Conservation (phyloP, 352 stramenopile genomes). For the Phytophthora cactorum region DNA sequence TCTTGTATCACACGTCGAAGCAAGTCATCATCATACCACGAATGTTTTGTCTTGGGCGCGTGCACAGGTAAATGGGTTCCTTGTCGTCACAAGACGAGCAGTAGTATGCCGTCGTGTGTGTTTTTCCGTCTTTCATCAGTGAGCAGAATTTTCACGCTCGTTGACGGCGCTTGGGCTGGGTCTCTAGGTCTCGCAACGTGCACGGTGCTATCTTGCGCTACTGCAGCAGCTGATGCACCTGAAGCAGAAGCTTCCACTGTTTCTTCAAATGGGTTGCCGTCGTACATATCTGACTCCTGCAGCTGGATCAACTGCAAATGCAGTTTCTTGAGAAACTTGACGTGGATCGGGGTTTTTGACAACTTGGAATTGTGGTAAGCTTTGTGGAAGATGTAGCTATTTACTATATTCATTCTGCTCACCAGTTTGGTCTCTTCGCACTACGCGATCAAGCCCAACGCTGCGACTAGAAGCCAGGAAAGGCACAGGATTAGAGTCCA, state of each 20-base stretch:
- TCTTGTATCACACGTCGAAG: no score
- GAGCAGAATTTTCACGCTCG: background rate
- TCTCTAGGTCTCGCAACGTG: background rate
- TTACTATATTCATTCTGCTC: slow-evolving; percentile 2
- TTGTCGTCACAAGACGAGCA: background rate
- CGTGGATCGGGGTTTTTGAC: background rate
- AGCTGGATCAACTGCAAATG: background rate
- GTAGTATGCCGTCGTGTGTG: background rate
- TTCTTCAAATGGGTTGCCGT: background rate
- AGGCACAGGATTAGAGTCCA: background rate
- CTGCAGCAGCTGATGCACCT: background rate
- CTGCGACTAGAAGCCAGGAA: background rate
- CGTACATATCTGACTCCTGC: background rate
- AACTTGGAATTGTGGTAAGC: background rate
- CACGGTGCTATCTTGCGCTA: background rate
- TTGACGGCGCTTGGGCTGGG: background rate
- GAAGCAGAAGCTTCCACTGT: background rate
- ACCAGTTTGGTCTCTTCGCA: background rate
- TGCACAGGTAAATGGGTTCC: background rate
- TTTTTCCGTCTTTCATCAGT: background rate
- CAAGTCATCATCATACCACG: no score
- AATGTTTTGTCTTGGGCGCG: no score
- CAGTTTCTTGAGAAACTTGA: background rate
- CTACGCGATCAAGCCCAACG: background rate
- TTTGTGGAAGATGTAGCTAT: background rate